Evolutionary conservation across 306 rosid genomes (phyloP), one percentile per base, ranked within the genome.

Genomic region (Echinosophora koreensis): DNA sequence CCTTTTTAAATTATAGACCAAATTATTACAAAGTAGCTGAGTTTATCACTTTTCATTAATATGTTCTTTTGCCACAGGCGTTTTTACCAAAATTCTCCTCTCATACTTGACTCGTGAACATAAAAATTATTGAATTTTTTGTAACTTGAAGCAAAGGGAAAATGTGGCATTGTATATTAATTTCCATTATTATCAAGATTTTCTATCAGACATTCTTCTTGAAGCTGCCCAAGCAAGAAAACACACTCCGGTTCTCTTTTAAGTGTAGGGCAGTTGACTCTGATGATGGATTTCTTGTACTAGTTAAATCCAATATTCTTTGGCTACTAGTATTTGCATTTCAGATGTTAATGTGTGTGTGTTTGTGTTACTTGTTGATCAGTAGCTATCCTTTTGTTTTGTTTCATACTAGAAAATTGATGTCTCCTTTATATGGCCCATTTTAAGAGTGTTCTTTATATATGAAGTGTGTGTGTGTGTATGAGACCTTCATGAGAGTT

Each of bases 161-260:
- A 50, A 15, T 50, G 41, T 34, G 59, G 51, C 67, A 42, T 55
- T 8, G 46, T 42, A 41, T 70, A 51, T 69, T 38, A 15, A 17
- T 52, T 62, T 52, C 11, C 30, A 18, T 76, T 52, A 50, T 37
- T 32, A 42, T 52, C 32, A 60, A 60, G 41, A 38, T 50, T 69
- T 60, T 69, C 66, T 17, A 64, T 52, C 37, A 8, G 52, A 52
- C 49, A 2, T 51, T 81, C 55, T 41, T 68, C 5, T 52, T 69
- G 56, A 69, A 61, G 73, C 62, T 76, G 12, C 34, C 18, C 73
- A 15, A 60, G 60, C 27, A 63, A 28, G 39, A 75, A 52, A 64
- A 39, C 0, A 18, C 59, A 47, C 41, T 69, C 51, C 47, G 30
- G 4, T 66, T 12, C 14, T 32, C 51, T 12, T 47, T 8, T 62